A percentile compares a stretch with the other conserved stretches of the same genome.
These are phyloP conservation scores for Xylariaceae sp. DNA, from an alignment of 2,329 filamentous ascomycete genomes.

Conservation along the genomic window DNA sequence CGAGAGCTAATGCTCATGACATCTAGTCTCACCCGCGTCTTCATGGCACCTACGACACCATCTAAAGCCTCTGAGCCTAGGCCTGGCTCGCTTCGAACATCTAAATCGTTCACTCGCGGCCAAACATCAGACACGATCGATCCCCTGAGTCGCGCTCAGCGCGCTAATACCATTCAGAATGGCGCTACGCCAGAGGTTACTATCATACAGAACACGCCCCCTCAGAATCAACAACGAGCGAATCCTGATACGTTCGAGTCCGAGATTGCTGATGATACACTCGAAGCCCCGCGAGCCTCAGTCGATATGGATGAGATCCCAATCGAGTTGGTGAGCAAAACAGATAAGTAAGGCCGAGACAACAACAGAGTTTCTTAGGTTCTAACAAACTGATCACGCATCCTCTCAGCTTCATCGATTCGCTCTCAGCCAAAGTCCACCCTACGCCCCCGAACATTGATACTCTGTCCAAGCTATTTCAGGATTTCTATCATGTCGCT, in stretches of 20 bases:
- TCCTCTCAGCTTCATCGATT: slow-evolving; percentile 78
- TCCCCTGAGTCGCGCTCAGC: slow-evolving; percentile 42
- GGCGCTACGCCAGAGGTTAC: slow-evolving; percentile 37
- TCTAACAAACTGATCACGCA: slow-evolving; percentile 22
- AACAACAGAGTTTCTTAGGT: slow-evolving; percentile 6
- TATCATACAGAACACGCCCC: slow-evolving; percentile 22
- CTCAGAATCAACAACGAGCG: slow-evolving; percentile 29
- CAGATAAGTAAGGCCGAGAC: slow-evolving; percentile 69
- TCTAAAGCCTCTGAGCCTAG: slow-evolving; percentile 32
- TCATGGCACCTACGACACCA: slow-evolving; percentile 31
- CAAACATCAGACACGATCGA: slow-evolving; percentile 35
- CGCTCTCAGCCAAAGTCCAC: slow-evolving; percentile 83
- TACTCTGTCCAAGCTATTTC: slow-evolving; percentile 81
- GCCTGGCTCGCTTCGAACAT: slow-evolving; percentile 30
- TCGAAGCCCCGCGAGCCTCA: slow-evolving; percentile 55
- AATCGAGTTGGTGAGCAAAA: slow-evolving; percentile 88
- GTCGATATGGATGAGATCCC: slow-evolving; percentile 86
- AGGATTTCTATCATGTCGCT: slow-evolving; percentile 87
- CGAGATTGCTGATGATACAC: slow-evolving; percentile 47
- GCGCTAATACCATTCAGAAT: slow-evolving; percentile 52
- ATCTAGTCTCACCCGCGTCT: slow-evolving; percentile 15
- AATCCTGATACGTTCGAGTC: slow-evolving; percentile 55
- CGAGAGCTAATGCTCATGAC: slow-evolving; percentile 13
- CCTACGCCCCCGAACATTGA: slow-evolving; percentile 82
- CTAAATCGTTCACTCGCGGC: slow-evolving; percentile 32